A percentile compares a stretch with the other conserved stretches of the same genome.
phyloP scores from a whole-genome alignment of 306 rosid genomes.

The Fagus crenata region DNA sequence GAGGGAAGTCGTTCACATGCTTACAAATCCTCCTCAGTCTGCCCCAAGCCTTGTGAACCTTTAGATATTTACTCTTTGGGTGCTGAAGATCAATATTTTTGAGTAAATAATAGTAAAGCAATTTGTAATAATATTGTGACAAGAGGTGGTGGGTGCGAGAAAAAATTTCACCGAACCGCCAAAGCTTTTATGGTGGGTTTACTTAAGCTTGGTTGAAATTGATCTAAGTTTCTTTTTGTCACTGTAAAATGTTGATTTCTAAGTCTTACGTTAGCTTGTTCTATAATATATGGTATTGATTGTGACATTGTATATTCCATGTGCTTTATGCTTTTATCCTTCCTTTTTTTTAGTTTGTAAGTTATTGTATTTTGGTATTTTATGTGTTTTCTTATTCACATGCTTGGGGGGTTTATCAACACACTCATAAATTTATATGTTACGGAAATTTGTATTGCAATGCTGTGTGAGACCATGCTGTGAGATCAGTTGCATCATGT shows the following conservation, averaged over 20 bases:
- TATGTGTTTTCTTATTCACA: neutral
- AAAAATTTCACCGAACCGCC: neutral
- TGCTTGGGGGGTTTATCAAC: neutral
- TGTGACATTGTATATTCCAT: neutral
- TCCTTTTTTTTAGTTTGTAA: neutral
- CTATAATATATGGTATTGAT: neutral
- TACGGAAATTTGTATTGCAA: no score
- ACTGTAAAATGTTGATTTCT: neutral
- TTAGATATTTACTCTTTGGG: slow-evolving; percentile 13
- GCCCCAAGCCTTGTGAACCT: slow-evolving; percentile 49
- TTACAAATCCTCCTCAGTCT: slow-evolving; percentile 65
- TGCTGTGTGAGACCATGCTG: no score
- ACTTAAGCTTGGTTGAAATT: neutral
- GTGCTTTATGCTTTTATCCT: neutral
- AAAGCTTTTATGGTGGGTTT: neutral
- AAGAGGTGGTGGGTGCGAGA: neutral
- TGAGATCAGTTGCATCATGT: no score
- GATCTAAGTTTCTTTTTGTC: neutral
- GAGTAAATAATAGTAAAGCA: slow-evolving; percentile 18
- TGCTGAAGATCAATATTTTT: neutral
- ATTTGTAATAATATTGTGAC: slow-evolving; percentile 17
- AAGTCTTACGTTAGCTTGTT: neutral
- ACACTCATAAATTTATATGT: no score
- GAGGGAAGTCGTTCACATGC: slow-evolving; percentile 93
- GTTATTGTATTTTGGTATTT: no score